Percentiles rank a stretch among this genome's conserved stretches.
These are phyloP conservation scores for Sporothrix pseudoabietina DNA, from an alignment of 2,329 filamentous ascomycete genomes.

Conservation along the genomic window DNA sequence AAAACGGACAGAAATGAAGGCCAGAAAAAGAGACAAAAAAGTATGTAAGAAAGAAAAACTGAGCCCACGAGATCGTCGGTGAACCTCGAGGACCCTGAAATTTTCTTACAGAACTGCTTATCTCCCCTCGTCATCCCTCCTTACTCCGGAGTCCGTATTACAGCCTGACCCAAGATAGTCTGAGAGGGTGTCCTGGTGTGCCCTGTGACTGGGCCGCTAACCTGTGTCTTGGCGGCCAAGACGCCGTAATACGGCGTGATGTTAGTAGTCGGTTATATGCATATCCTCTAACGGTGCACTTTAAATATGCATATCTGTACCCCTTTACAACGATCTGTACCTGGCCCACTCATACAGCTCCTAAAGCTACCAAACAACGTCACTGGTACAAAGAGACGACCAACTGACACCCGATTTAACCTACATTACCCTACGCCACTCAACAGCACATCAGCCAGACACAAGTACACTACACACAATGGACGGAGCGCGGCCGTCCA, in stretches of 20 bases:
- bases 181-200: not conserved
- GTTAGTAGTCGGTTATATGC: not conserved
- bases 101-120: not conserved
- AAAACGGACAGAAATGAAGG: not conserved
- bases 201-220: constrained; percentile 7
- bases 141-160: not conserved
- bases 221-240: not conserved
- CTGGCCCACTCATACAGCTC: not conserved
- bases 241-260: constrained; percentile 7
- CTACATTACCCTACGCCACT: not conserved
- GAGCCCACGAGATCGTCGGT: not conserved
- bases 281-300: not conserved
- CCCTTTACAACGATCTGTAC: constrained; percentile 18
- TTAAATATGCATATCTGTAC: not conserved
- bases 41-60: not conserved
- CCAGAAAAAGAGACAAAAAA: not conserved
- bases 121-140: not conserved
- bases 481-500: constrained; percentile 32
- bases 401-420: not conserved
- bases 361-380: not conserved
- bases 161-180: not conserved
- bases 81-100: not conserved
- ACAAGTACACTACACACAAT: constrained; percentile 26
- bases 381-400: not conserved
- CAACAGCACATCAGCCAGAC: not conserved